phyloP scores from a whole-genome alignment of 768 basidiomycete genomes.

The Russula sp. region DNA sequence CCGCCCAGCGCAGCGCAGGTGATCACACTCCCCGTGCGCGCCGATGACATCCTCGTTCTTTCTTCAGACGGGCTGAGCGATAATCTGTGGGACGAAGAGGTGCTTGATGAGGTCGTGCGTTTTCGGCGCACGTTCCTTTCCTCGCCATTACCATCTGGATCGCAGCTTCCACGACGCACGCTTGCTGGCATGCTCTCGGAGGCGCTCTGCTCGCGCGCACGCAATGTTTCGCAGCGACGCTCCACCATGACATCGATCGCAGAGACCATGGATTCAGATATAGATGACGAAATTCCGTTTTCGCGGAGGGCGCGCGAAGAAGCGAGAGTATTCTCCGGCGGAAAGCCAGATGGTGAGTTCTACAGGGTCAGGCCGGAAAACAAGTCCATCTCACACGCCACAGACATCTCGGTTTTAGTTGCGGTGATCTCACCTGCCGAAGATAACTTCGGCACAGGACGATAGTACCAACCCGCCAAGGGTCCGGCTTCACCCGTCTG shows the following conservation, averaged over 20 bases:
- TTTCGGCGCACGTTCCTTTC: constrained; percentile 46
- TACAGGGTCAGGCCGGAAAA: neutral
- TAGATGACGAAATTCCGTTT: constrained; percentile 69
- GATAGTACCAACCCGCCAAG: neutral
- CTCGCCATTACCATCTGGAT: neutral
- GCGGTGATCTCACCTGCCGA: constrained; percentile 56
- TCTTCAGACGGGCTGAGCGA: constrained; percentile 81
- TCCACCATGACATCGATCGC: neutral
- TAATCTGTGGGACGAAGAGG: constrained; percentile 86
- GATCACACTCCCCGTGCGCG: constrained; percentile 63
- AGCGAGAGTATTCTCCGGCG: constrained; percentile 70
- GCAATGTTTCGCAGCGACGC: constrained; percentile 56
- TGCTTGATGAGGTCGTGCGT: constrained; percentile 73
- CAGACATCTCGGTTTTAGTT: constrained; percentile 66
- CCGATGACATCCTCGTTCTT: constrained; percentile 75
- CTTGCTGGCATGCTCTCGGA: constrained; percentile 72
- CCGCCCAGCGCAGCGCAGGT: constrained; percentile 66
- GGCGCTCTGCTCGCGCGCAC: constrained; percentile 76
- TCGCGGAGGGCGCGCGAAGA: constrained; percentile 72
- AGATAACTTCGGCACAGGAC: neutral
- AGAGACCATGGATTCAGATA: neutral
- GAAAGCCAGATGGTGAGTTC: constrained; percentile 77
- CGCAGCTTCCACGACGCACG: constrained; percentile 46
- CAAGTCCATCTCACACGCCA: neutral
- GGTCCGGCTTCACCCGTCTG: neutral